Conservation (phyloP, 352 stramenopile species). For the Phytopythium sindhum region DNA sequence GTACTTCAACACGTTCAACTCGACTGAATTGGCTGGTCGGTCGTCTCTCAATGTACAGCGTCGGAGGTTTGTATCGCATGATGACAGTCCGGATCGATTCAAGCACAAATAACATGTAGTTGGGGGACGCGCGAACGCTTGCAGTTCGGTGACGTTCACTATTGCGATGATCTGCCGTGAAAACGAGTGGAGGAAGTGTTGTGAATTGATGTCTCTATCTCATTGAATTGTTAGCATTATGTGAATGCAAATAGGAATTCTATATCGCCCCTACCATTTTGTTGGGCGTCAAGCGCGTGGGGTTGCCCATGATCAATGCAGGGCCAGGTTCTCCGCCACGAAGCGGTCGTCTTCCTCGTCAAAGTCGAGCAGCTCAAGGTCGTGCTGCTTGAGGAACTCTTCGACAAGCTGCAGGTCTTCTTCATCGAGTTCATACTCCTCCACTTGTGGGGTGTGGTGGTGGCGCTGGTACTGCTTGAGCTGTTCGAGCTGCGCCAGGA, state of each 20-base stretch:
- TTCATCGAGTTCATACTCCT: conserved; percentile 14
- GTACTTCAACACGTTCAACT: too few species aligned
- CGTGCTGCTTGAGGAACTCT: conserved; percentile 22
- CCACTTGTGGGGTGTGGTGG: not conserved
- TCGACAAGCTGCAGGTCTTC: conserved; percentile 17
- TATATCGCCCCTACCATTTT: not conserved
- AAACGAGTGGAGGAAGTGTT: too few species aligned
- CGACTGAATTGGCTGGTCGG: too few species aligned
- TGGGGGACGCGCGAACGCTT: too few species aligned
- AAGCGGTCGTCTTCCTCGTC: conserved; percentile 9
- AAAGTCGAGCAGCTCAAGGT: conserved; percentile 16
- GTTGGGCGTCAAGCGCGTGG: not conserved
- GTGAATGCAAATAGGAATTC: not conserved
- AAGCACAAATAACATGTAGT: too few species aligned
- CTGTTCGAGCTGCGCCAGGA: conserved; percentile 9
- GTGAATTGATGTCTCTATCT: too few species aligned
- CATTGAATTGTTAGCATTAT: not conserved
- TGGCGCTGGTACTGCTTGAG: conserved; percentile 12
- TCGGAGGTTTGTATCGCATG: too few species aligned
- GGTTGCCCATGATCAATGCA: not conserved
- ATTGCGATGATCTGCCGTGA: too few species aligned
- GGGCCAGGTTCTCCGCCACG: conserved; percentile 2
- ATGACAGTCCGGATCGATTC: too few species aligned
- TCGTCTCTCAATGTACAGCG: too few species aligned
- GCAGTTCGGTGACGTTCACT: too few species aligned